Conservation (phyloP, 306 rosid species). For the Malus asiatica region DNA sequence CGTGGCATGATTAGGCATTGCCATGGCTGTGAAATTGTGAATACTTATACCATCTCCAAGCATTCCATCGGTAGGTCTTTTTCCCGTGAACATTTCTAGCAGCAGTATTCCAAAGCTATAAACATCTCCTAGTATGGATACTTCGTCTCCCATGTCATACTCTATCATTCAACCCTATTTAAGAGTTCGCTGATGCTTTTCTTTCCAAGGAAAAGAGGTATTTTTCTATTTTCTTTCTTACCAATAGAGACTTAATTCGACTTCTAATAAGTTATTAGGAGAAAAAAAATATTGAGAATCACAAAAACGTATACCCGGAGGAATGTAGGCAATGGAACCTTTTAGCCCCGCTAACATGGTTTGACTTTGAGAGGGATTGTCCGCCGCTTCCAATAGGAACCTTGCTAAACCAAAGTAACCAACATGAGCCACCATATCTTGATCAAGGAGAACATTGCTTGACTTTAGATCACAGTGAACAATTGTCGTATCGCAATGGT, state of each 20-base stretch:
- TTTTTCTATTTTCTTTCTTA: too few relatives aligned
- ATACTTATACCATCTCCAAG: too few relatives aligned
- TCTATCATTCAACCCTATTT: not conserved
- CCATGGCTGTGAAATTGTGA: too few relatives aligned
- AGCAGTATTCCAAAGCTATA: too few relatives aligned
- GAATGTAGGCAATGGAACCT: not conserved
- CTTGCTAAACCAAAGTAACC: not conserved
- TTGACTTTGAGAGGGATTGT: not conserved
- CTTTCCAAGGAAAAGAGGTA: too few relatives aligned
- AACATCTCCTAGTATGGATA: too few relatives aligned
- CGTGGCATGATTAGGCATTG: too few relatives aligned
- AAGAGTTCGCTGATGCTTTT: not conserved
- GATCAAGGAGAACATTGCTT: constrained; percentile 11
- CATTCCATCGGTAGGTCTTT: too few relatives aligned
- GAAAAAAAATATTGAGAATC: not conserved
- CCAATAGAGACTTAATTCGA: too few relatives aligned
- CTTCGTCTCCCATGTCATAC: not conserved
- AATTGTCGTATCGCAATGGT: not conserved
- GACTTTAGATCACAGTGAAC: not conserved
- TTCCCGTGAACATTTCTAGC: too few relatives aligned
- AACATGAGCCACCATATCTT: constrained; percentile 29
- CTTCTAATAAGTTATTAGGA: not conserved
- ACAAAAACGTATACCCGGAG: not conserved
- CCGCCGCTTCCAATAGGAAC: constrained; percentile 9
- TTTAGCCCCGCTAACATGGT: not conserved